Evolutionary conservation across 1,284 basidiomycete species (phyloP), one percentile per base, ranked within the genome.

Genomic region (Ustilago lituana): DNA sequence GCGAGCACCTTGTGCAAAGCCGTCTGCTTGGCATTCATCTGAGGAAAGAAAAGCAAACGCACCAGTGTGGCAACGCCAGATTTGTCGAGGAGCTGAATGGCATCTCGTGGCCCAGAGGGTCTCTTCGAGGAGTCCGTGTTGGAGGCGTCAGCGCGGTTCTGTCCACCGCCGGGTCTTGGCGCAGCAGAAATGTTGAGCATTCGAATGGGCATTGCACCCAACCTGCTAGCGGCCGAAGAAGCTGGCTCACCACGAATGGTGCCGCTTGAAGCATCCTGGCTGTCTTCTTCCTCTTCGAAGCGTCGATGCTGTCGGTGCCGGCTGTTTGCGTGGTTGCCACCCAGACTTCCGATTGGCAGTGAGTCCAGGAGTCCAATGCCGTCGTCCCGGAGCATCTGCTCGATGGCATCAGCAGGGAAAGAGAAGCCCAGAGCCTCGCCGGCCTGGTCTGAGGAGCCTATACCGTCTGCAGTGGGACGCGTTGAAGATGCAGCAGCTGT

Each of bases 21-120:
- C 35, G 88, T 90, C 84, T 93, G 92, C 83, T 89, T 89, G 51
- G 67, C 64, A 63, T 93, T 85, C 36, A 94, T 89, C 74, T 97
- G 91, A 6, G 95, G 96, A 87, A 94, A 97, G 87, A 98, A 98
- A 19, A 99, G 87, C 8, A 98, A 87, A 29, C 95, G 90, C 29
- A 98, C 89, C 7, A 98, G 88, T 20, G 92, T 89, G 1, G 94
- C 91, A 44, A 98, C 88, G 6, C 94, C 93, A 17, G 88, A 84
- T 79, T 93, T 95, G 82, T 99, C 96, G 32, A 99, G 87, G 3
- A 99, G 87, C 78, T 94, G 93, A 24, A 98, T 92, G 2, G 94
- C 92, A 74, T 99, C 95, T 15, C 80, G 66, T 20, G 61, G 52
- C 2, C 39, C 50, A 4, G 48, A n/a, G n/a, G n/a, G 38, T 29